phyloP scores from a whole-genome alignment of 1,139 yeast species.

The Debaryomyces fabryi region DNA sequence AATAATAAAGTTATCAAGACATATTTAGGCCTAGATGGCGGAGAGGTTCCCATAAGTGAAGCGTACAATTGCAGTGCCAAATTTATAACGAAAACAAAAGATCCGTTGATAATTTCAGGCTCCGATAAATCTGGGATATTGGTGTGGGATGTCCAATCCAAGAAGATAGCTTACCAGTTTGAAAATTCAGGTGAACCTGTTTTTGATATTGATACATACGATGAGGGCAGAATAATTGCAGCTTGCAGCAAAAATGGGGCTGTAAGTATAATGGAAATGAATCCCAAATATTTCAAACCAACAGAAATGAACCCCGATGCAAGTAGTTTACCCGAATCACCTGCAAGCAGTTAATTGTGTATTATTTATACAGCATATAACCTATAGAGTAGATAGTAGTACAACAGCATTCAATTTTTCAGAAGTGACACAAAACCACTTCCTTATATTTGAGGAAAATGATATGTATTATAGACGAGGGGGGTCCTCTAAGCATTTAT shows the following conservation, averaged over 20 bases:
- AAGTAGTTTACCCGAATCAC: background rate
- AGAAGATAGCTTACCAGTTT: constrained; percentile 47
- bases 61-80: constrained; percentile 53
- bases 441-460: background rate
- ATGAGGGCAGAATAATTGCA: constrained; percentile 41
- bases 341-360: background rate
- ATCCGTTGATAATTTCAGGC: constrained; percentile 63
- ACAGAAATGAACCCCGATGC: background rate
- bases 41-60: constrained; percentile 35
- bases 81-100: constrained; percentile 38
- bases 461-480: background rate
- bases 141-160: constrained; percentile 78
- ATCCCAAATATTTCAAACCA: constrained; percentile 14
- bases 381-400: background rate
- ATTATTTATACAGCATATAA: background rate
- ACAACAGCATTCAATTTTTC: background rate
- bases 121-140: constrained; percentile 61
- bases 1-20: constrained; percentile 79
- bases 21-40: constrained; percentile 43
- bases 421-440: background rate
- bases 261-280: constrained; percentile 28
- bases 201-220: constrained; percentile 47
- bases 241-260: constrained; percentile 36
- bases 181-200: constrained; percentile 41
- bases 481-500: background rate